Conservation (phyloP, 2,329 filamentous ascomycete genomes). For the Knufia petricola region DNA sequence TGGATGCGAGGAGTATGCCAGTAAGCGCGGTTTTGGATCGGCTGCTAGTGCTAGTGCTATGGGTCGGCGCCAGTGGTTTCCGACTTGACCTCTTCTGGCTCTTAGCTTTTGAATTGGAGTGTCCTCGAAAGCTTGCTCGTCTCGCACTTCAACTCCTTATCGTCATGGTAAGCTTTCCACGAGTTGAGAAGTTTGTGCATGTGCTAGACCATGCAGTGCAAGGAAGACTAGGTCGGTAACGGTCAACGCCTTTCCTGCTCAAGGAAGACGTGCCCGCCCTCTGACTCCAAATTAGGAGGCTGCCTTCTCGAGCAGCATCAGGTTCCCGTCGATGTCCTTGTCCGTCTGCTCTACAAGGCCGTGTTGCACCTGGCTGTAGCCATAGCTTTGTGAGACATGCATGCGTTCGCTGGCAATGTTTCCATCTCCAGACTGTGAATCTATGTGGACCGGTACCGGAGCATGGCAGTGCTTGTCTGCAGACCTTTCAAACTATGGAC, state of each 20-base stretch:
- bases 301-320: background rate
- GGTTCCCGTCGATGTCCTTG: background rate
- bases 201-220: slow-evolving; percentile 6
- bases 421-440: background rate
- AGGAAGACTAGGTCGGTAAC: background rate
- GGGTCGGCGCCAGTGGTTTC: background rate
- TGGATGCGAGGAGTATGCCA: background rate
- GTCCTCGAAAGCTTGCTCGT: background rate
- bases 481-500: background rate
- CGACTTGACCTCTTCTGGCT: background rate
- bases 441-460: no score
- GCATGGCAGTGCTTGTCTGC: no score
- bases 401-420: background rate
- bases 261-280: no score
- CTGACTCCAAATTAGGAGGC: slow-evolving; percentile 3
- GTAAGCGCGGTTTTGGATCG: slow-evolving; percentile 1
- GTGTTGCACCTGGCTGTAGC: background rate
- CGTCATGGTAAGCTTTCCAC: background rate
- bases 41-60: no score
- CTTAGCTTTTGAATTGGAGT: background rate
- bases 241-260: background rate
- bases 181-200: slow-evolving; percentile 1
- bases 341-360: background rate
- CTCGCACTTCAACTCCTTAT: slow-evolving; percentile 9
- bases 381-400: background rate